Percentiles rank a stretch among this genome's conserved stretches.
Conservation (phyloP, 2,329 filamentous ascomycete species). For the Westerdykella sp. region DNA sequence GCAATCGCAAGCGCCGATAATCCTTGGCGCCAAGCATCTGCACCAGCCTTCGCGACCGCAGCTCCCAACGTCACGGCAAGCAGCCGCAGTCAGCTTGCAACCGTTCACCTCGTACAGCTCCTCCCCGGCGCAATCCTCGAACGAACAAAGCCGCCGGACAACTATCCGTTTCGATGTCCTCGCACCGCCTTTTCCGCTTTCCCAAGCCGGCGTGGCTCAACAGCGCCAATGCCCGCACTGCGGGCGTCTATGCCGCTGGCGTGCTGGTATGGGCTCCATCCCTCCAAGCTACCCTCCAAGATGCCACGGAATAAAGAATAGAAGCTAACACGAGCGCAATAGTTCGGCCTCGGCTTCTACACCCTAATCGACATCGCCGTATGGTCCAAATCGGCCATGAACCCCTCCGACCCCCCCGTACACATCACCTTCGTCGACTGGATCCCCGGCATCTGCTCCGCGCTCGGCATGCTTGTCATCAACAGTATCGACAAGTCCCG, state of each 20-base stretch:
- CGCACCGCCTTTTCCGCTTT: conserved; percentile 59
- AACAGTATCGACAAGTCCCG: conserved; percentile 65
- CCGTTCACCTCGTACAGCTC: not conserved
- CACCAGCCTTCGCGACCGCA: conserved; percentile 8
- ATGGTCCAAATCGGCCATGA: conserved; percentile 56
- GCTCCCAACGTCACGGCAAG: conserved; percentile 1
- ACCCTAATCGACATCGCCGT: conserved; percentile 61
- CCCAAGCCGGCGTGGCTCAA: conserved; percentile 62
- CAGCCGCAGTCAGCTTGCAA: not conserved
- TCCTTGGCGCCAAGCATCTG: conserved; percentile 10
- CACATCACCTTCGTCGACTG: conserved; percentile 67
- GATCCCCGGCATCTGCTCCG: conserved; percentile 65
- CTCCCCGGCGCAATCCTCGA: not conserved
- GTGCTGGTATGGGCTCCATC: conserved; percentile 50
- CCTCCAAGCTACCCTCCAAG: not conserved
- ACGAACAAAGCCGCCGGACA: not conserved
- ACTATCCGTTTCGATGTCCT: conserved; percentile 34
- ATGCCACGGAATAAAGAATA: not conserved
- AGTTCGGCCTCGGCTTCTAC: conserved; percentile 67
- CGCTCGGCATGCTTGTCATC: conserved; percentile 65
- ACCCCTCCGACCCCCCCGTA: conserved; percentile 49
- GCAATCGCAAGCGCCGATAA: conserved; percentile 10
- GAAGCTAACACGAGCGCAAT: conserved; percentile 2
- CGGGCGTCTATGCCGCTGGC: conserved; percentile 61
- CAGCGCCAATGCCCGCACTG: conserved; percentile 56